Conservation (phyloP, 257 asterid species). For the Penstemon davidsonii region DNA sequence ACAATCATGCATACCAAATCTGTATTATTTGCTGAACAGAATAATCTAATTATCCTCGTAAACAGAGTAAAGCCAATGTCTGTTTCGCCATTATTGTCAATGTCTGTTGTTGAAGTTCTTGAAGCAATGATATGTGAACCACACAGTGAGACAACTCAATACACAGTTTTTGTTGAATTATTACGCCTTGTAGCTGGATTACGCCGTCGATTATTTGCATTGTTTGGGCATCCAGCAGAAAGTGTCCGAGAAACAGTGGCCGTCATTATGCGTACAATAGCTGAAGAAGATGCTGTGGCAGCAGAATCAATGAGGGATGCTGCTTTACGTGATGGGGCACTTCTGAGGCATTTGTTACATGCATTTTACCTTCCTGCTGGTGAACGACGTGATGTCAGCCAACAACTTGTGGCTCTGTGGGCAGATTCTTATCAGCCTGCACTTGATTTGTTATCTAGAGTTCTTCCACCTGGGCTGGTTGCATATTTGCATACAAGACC, state of each 20-base stretch:
- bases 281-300: slow-evolving; percentile 99
- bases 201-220: slow-evolving; percentile 93
- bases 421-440: slow-evolving; percentile 99
- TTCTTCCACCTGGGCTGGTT: slow-evolving; percentile 98
- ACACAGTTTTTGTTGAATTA: slow-evolving; percentile 86
- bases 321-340: slow-evolving; percentile 97
- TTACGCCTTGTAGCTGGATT: slow-evolving; percentile 96
- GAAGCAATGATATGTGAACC: slow-evolving; percentile 99
- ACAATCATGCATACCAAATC: slow-evolving; percentile 91
- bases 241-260: slow-evolving; percentile 94
- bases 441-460: slow-evolving; percentile 88
- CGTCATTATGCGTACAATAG: slow-evolving; percentile 96
- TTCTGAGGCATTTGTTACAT: slow-evolving; percentile 90
- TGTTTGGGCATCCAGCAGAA: slow-evolving; percentile 98
- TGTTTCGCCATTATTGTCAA: slow-evolving; percentile 87
- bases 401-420: slow-evolving; percentile 99
- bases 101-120: slow-evolving; percentile 92
- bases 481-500: slow-evolving; percentile 89
- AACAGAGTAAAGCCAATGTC: slow-evolving; percentile 89
- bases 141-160: slow-evolving; percentile 93
- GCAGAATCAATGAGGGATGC: slow-evolving; percentile 99
- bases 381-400: slow-evolving; percentile 92
- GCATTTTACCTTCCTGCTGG: slow-evolving; percentile 95
- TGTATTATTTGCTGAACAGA: slow-evolving; percentile 81
- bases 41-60: slow-evolving; percentile 73